Percentiles rank a stretch among this genome's conserved stretches.
Conservation (phyloP, 371 early-diverging fungal genomes). For the Rhizopus arrhizus region DNA sequence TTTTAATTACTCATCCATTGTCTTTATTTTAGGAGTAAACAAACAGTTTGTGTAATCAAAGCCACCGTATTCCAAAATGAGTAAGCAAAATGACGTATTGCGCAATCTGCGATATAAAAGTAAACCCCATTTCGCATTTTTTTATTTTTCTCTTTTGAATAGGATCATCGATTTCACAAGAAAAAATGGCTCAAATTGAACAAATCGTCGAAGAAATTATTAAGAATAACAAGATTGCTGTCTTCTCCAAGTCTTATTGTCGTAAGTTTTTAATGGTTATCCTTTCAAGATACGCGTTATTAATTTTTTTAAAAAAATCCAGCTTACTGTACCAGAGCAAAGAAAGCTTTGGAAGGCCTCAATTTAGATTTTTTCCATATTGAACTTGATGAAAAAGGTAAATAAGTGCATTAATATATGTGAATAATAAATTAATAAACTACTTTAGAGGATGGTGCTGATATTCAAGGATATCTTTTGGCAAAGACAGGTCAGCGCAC, state of each 20-base stretch:
- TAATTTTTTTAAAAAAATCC: not conserved
- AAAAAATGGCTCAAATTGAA: slow-evolving; percentile 32
- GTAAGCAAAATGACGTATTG: too few relatives aligned
- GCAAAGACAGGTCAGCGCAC: slow-evolving; percentile 56
- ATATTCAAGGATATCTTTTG: slow-evolving; percentile 70
- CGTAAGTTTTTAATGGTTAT: slow-evolving; percentile 34
- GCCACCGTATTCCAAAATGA: too few relatives aligned
- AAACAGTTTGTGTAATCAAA: too few relatives aligned
- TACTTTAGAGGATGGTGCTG: slow-evolving; percentile 52
- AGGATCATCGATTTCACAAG: slow-evolving; percentile 20
- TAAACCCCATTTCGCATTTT: not conserved
- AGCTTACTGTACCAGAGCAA: slow-evolving; percentile 73
- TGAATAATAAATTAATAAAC: not conserved
- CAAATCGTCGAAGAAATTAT: slow-evolving; percentile 36
- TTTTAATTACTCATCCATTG: too few relatives aligned
- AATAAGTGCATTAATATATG: not conserved
- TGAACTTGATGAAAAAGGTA: slow-evolving; percentile 55
- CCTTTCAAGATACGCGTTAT: not conserved
- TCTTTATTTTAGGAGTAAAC: too few relatives aligned
- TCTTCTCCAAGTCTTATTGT: slow-evolving; percentile 86
- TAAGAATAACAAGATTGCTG: slow-evolving; percentile 36
- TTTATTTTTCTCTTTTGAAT: slow-evolving; percentile 1
- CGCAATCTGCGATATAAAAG: too few relatives aligned
- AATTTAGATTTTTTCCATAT: slow-evolving; percentile 39
- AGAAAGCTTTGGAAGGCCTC: slow-evolving; percentile 51